phyloP scores from a whole-genome alignment of 2,329 filamentous ascomycete genomes.

The Fusarium veterinarium region DNA sequence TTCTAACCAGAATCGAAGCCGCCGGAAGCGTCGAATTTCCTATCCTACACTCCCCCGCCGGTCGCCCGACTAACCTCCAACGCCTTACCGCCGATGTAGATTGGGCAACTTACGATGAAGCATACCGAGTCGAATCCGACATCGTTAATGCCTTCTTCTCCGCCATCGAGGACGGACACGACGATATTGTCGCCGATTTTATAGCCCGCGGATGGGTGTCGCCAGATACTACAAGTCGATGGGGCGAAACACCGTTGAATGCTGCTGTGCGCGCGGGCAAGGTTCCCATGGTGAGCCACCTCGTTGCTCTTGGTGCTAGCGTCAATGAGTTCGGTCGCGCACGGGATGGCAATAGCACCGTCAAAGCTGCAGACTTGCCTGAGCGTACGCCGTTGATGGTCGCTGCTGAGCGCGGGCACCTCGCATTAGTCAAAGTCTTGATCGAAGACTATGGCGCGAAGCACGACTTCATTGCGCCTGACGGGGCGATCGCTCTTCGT shows the following conservation, averaged over 20 bases:
- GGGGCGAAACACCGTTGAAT: slow-evolving; percentile 51
- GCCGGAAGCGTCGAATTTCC: slow-evolving; percentile 32
- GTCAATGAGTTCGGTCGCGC: slow-evolving; percentile 45
- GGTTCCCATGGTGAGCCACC: slow-evolving; percentile 48
- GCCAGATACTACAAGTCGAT: slow-evolving; percentile 49
- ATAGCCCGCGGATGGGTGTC: slow-evolving; percentile 52
- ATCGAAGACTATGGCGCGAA: slow-evolving; percentile 55
- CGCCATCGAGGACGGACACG: slow-evolving; percentile 43
- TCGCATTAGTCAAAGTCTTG: slow-evolving; percentile 56
- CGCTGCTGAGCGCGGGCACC: slow-evolving; percentile 54
- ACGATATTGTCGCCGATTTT: slow-evolving; percentile 47
- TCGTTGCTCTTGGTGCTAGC: slow-evolving; percentile 51
- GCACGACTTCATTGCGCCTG: slow-evolving; percentile 57
- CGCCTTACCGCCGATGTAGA: not conserved
- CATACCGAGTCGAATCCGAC: slow-evolving; percentile 32
- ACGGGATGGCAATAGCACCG: not conserved
- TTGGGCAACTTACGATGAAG: slow-evolving; percentile 8
- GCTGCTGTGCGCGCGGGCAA: slow-evolving; percentile 49
- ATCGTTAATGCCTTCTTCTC: slow-evolving; percentile 48
- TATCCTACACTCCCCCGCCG: slow-evolving; percentile 26
- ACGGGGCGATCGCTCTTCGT: slow-evolving; percentile 58
- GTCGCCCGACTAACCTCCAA: not conserved
- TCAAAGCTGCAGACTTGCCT: slow-evolving; percentile 29
- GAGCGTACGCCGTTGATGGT: slow-evolving; percentile 58
- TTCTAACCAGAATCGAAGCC: slow-evolving; percentile 37